These are phyloP conservation scores for Trichoderma citrinoviride DNA, from an alignment of 2,329 filamentous ascomycete genomes.

Conservation along the genomic window DNA sequence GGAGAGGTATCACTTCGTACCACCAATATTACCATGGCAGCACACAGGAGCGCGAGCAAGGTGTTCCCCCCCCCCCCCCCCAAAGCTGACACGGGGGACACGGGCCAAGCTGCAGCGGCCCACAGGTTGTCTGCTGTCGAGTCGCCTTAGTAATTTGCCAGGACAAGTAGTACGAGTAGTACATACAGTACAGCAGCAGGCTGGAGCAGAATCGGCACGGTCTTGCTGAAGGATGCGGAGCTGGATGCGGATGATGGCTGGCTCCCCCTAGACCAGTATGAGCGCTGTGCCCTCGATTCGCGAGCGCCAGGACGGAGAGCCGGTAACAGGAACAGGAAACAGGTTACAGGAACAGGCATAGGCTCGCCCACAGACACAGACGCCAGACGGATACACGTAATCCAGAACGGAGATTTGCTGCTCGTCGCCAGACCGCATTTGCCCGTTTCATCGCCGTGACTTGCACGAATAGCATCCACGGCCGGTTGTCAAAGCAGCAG, in stretches of 20 bases:
- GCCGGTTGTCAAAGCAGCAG: slow-evolving; percentile 14
- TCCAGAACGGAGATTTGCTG: background rate
- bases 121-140: background rate
- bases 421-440: background rate
- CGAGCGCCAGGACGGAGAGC: background rate
- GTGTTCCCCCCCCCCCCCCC: background rate
- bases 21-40: background rate
- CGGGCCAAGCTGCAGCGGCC: background rate
- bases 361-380: too few relatives aligned
- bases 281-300: slow-evolving; percentile 6
- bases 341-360: too few relatives aligned
- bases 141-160: slow-evolving; percentile 1
- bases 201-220: background rate
- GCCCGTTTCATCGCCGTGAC: background rate
- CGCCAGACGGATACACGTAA: background rate
- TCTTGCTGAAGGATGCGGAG: background rate
- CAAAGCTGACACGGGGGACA: slow-evolving; percentile 10
- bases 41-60: background rate
- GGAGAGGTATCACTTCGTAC: background rate
- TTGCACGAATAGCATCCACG: background rate
- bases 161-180: too few relatives aligned
- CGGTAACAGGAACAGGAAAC: background rate
- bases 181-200: too few relatives aligned
- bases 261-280: background rate
- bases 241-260: background rate